Base-by-base conservation (phyloP, 2,329 filamentous ascomycete genomes). In the Fusarium sp. region DNA sequence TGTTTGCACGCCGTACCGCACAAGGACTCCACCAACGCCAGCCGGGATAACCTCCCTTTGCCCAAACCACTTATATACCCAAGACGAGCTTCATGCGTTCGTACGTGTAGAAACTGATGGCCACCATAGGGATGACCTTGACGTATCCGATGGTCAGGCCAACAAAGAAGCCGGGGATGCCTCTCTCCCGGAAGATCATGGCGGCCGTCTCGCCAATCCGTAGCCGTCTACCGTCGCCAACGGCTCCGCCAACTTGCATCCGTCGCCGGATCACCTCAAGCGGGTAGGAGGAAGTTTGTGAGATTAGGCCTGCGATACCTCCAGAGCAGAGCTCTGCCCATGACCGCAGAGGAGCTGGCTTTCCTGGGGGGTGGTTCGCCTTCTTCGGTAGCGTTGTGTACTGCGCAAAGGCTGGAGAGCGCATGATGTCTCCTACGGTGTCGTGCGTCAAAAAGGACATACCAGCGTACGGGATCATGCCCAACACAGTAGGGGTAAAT, bases 391-490 rank as follows among this genome's bases (percentile, higher is more conserved):
- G 85, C 0, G 93, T 95, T 5, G 96, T 98, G 81, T 94, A 94
- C 54, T 88, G 81, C 6, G 93, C 91, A 8, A 98, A 78, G 1
- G 82, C 73, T 0, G 92, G 92, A 66, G 89, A 88, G 20, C 95
- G 94, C 77, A 99, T 88, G 56, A 97, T 80, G 82, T 99, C 97
- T 70, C 94, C 94, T 45, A 93, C 91, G 6, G 94, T 95, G 82
- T 99, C 97, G 84, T 99, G 97, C 0, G 95, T 97, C 45, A 99
- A 89, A 84, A 99, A 99, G 1, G 95, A 98, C 80, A 97, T 92
- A 78, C 97, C 97, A 1, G 97, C 97, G 80, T 99, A 99, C 0
- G 97, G 97, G 1, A 99, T 86, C 96, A 99, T 99, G 77, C 97
- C 97, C 70, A 97, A 87, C 6, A 99, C 84, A 0, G 97, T 98